phyloP scores from a whole-genome alignment of 805 yeast species.

The Candida bentonensis region DNA sequence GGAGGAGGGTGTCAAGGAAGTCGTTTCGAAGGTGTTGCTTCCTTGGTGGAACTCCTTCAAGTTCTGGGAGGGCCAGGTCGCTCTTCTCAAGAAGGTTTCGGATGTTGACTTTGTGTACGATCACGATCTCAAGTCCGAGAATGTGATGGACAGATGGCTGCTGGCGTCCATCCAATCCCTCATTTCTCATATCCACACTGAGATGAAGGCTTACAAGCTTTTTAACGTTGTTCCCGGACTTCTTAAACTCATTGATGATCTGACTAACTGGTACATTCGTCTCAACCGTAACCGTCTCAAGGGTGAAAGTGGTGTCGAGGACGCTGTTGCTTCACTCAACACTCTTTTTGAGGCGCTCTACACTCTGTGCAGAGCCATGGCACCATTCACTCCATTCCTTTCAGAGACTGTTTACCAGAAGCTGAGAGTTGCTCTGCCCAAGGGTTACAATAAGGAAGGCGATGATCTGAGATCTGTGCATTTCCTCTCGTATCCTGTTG shows the following conservation, averaged over 20 bases:
- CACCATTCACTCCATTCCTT: constrained; percentile 96
- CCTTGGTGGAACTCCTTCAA: constrained; percentile 99
- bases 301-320: constrained; percentile 81
- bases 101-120: constrained; percentile 62
- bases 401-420: constrained; percentile 79
- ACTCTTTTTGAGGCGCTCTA: constrained; percentile 82
- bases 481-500: constrained; percentile 81
- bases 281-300: constrained; percentile 95
- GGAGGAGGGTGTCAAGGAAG: constrained; percentile 98
- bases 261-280: constrained; percentile 98
- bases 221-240: constrained; percentile 94
- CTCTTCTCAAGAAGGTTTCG: constrained; percentile 64
- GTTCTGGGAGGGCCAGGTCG: constrained; percentile 90
- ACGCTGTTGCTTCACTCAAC: constrained; percentile 76
- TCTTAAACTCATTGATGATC: constrained; percentile 75
- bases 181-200: constrained; percentile 70
- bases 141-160: constrained; percentile 97
- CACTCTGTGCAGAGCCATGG: constrained; percentile 89
- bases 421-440: constrained; percentile 39
- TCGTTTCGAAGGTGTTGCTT: constrained; percentile 83
- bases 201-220: constrained; percentile 80
- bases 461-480: constrained; percentile 76
- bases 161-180: constrained; percentile 92
- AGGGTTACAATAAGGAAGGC: constrained; percentile 34
- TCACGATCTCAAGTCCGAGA: constrained; percentile 46